Evolutionary conservation across 345 rosid genomes (phyloP).

Genomic region (Corymbia maculata): DNA sequence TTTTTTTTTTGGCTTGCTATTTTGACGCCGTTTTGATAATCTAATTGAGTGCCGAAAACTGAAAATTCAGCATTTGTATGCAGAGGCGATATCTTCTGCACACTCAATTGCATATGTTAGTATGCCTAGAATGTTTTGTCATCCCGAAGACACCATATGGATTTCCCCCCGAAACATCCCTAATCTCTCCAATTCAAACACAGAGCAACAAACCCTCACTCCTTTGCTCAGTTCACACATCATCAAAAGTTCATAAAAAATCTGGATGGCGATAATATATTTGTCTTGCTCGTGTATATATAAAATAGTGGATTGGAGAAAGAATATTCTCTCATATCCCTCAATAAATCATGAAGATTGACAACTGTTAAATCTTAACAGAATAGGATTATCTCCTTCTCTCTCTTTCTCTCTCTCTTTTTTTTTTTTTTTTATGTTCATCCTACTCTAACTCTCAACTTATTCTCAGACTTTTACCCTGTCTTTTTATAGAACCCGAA

Average conservation of each 20-base stretch:
- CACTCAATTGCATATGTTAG: neutral
- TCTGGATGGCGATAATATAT: neutral
- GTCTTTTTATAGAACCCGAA: too few relatives aligned
- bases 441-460: too few relatives aligned
- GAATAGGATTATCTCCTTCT: too few relatives aligned
- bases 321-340: neutral
- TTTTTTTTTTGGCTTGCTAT: accelerated
- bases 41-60: neutral
- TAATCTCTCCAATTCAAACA: neutral
- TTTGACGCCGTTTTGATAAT: neutral
- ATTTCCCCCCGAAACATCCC: neutral
- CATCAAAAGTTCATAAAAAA: neutral
- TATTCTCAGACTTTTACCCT: too few relatives aligned
- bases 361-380: neutral
- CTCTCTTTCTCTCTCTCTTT: neutral
- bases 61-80: neutral
- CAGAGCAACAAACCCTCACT: neutral
- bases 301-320: neutral
- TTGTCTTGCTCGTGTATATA: neutral
- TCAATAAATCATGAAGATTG: neutral
- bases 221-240: neutral
- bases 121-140: neutral
- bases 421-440: too few relatives aligned
- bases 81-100: neutral
- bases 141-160: neutral